Conservation (phyloP, 495 filamentous ascomycete species). For the Pseudomonodictys pantanalensis region DNA sequence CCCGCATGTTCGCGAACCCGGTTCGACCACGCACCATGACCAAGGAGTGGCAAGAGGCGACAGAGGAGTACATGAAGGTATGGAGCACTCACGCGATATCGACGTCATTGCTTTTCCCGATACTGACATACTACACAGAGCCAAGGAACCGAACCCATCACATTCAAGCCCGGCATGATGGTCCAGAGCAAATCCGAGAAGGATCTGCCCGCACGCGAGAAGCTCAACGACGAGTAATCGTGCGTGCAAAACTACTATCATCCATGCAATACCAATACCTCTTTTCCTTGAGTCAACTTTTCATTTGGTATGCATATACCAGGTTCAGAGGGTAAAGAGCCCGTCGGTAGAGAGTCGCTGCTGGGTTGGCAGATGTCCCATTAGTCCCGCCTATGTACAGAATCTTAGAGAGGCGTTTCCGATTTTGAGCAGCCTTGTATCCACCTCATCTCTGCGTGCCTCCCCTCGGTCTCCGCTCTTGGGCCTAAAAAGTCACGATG, state of each 20-base stretch:
- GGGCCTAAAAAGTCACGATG: not conserved
- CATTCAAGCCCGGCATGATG: constrained; percentile 76
- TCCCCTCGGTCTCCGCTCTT: constrained; percentile 1
- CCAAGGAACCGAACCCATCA: constrained; percentile 87
- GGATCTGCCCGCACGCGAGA: constrained; percentile 16
- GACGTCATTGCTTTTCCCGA: not conserved
- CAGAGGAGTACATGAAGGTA: constrained; percentile 90
- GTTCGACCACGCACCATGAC: constrained; percentile 76
- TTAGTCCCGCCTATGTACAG: constrained; percentile 34
- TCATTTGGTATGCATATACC: constrained; percentile 22
- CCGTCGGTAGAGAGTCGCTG: not conserved
- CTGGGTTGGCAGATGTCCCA: constrained; percentile 23
- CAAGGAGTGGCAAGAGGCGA: constrained; percentile 89
- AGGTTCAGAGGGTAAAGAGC: not conserved
- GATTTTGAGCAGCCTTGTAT: not conserved
- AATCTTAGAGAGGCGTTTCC: constrained; percentile 26
- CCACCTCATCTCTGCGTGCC: not conserved
- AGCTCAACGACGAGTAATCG: constrained; percentile 7
- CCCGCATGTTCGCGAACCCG: constrained; percentile 52
- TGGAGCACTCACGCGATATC: constrained; percentile 26
- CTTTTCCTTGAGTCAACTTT: constrained; percentile 19
- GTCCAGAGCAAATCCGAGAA: constrained; percentile 62
- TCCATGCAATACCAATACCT: constrained; percentile 13
- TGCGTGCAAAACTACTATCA: constrained; percentile 3
- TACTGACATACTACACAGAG: constrained; percentile 47